Evolutionary conservation across 1,139 yeast species (phyloP).

Genomic region (Taphrina flavorubra): DNA sequence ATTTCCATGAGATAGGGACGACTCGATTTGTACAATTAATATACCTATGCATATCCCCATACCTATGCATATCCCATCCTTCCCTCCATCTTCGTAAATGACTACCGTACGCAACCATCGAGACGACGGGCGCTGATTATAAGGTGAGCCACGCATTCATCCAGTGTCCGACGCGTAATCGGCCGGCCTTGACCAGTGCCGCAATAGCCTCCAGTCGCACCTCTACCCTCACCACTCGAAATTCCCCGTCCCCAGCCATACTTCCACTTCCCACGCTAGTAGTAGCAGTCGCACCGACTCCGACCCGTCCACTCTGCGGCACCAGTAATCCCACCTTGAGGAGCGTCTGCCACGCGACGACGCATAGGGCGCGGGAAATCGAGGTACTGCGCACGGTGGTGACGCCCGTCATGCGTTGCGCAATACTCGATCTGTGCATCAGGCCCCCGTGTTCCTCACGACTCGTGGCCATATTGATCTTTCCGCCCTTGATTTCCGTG

Average conservation of each 20-base stretch:
- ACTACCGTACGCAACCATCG: no score
- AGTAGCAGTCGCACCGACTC: neutral
- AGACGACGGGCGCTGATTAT: neutral
- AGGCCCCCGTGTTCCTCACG: slow-evolving; percentile 68
- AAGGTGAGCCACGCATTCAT: slow-evolving; percentile 24
- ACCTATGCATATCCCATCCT: neutral
- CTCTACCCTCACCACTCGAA: slow-evolving; percentile 9
- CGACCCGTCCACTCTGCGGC: slow-evolving; percentile 43
- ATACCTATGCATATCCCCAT: neutral
- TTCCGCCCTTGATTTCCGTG: slow-evolving; percentile 59
- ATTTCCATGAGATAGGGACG: neutral
- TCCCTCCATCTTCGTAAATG: neutral
- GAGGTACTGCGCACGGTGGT: slow-evolving; percentile 11
- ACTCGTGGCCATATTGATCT: slow-evolving; percentile 70
- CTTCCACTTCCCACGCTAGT: no score
- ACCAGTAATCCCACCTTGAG: slow-evolving; percentile 39
- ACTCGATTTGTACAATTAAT: neutral
- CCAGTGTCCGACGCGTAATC: slow-evolving; percentile 1
- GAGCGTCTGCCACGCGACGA: slow-evolving; percentile 23
- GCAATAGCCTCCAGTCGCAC: slow-evolving; percentile 3
- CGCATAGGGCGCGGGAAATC: slow-evolving; percentile 13
- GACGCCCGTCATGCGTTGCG: slow-evolving; percentile 32
- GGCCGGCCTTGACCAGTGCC: slow-evolving; percentile 2
- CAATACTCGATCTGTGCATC: slow-evolving; percentile 41
- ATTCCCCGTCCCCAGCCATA: slow-evolving; percentile 26